Conservation (phyloP, 108 stramenopile genomes). For the Aurantiochytrium sp. region DNA sequence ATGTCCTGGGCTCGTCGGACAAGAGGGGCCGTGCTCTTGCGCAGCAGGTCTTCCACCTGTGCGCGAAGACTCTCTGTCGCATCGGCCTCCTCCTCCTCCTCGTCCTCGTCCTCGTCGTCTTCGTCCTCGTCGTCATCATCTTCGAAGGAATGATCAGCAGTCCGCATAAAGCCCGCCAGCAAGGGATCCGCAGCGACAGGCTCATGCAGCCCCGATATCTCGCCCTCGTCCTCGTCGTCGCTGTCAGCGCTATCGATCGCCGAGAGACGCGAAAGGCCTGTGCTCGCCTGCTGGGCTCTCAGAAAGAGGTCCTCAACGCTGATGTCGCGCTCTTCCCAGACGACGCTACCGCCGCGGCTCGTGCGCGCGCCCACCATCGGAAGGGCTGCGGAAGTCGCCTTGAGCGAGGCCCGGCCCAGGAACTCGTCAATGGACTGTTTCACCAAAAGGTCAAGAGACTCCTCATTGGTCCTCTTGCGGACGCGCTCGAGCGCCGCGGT, state of each 20-base stretch:
- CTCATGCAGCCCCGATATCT: no score
- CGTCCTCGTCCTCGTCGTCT: neutral
- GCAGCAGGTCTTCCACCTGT: neutral
- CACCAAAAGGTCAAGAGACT: neutral
- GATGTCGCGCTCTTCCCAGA: neutral
- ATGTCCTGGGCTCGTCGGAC: neutral
- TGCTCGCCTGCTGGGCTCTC: no score
- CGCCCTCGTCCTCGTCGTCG: no score
- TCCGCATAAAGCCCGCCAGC: no score
- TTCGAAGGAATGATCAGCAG: no score
- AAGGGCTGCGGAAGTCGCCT: no score
- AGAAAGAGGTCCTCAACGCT: neutral
- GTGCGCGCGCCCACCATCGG: no score
- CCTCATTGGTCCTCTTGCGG: neutral
- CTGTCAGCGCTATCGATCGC: no score
- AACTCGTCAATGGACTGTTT: neutral
- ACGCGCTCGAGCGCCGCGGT: neutral
- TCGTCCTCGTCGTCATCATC: neutral
- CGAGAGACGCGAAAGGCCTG: no score
- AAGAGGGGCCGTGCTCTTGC: neutral
- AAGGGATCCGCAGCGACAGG: no score
- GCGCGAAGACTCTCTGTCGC: neutral
- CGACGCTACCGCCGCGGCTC: neutral
- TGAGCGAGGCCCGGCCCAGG: neutral
- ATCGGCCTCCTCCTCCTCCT: neutral